Evolutionary conservation across 179 eudicot species (phyloP), one percentile per base, ranked within the genome.

Genomic region (Vitellaria paradoxa): DNA sequence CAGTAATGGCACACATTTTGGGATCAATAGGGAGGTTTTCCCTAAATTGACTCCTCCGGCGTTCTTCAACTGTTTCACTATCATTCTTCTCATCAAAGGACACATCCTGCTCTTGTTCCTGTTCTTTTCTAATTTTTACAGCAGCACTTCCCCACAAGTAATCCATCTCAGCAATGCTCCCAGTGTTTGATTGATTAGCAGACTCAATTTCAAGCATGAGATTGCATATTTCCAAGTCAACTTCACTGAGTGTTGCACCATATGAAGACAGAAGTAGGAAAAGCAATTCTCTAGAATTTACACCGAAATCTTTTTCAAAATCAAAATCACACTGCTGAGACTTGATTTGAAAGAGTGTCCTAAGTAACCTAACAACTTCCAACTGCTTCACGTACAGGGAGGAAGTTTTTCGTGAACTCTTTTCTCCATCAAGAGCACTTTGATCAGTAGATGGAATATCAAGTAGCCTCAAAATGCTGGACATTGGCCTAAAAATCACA

Each of bases 131-230:
- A 76, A 81, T 81, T 79, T 78, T 85, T 69, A 80, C 59, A 78
- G 91, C 84, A 76, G 91, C 94, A 77, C 74, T 76, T 80, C 99
- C 99, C 99, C 99, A 96, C 56, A 96, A 86, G 75, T 85, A 96
- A 89, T 96, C 99, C 84, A 88, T 82, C 63, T 94, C 89, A 76
- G 88, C 91, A 42, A 92, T 62, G 77, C 68, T 71, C 49, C 85
- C 86, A 65, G 84, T 64, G 68, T 79, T 71, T 70, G 68, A 56
- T 62, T 80, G 85, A 78, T 77, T 74, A 74, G 74, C 66, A 75
- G 86, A 79, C 82, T 92, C 93, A 74, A 94, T 86, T 61, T 88
- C 90, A 72, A 62, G 82, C 68, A 96, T 88, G 78, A 92, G 83
- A 30, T 79, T 80, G 81, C 86, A 87, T 72, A 96, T 87, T 88